phyloP scores from a whole-genome alignment of 257 asterid species.

The Eucommia ulmoides region DNA sequence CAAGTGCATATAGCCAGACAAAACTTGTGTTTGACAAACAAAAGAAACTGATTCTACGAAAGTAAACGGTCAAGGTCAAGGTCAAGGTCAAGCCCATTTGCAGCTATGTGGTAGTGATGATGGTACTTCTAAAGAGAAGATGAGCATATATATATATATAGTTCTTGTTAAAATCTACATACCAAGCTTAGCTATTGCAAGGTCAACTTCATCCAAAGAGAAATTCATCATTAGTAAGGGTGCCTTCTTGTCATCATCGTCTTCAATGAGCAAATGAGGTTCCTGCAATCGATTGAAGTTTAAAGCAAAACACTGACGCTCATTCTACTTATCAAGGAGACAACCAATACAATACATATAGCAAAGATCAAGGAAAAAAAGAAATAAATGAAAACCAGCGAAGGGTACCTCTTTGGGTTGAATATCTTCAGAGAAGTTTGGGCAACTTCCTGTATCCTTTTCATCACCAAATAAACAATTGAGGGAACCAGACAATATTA shows the following conservation, averaged over 20 bases:
- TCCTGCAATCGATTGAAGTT: constrained; percentile 40
- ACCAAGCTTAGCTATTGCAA: constrained; percentile 82
- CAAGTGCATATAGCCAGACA: background rate
- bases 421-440: background rate
- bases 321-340: background rate
- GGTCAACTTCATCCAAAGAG: constrained; percentile 56
- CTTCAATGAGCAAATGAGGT: constrained; percentile 27
- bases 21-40: background rate
- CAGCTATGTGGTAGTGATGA: no score
- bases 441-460: background rate
- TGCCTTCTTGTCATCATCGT: constrained; percentile 37
- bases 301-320: background rate
- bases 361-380: background rate
- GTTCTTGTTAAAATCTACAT: no score
- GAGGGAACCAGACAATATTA: no score
- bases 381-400: background rate
- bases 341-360: background rate
- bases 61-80: background rate
- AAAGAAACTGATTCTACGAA: background rate
- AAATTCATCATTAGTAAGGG: constrained; percentile 72
- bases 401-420: background rate
- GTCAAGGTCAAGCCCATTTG: no score
- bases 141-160: no score
- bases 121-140: no score
- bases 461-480: background rate